Evolutionary conservation across 805 yeast genomes (phyloP), one percentile per base, ranked within the genome.

Genomic region (Ogataea sp.): DNA sequence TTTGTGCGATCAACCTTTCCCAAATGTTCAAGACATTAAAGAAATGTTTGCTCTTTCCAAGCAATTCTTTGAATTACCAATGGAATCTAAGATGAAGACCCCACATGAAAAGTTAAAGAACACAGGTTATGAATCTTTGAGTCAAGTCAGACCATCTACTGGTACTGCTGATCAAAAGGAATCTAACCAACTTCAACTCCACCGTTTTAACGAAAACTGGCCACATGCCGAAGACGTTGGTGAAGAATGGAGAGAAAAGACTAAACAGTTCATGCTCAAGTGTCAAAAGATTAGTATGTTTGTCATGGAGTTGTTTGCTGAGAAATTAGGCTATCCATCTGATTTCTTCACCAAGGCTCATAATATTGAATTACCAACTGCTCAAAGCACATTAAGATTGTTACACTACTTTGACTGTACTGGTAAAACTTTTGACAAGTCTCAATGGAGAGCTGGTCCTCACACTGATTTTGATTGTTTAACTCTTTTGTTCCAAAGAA

Each of bases 401-500:
- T 47, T 61, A 15, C 65, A 61, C 41, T 61, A 61, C 37, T 56
- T 50, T 20, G 60, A 54, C 34, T 44, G 47, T 20, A 48, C 59
- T 3, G 59, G 56, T 18, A 45, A 53, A 36, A 34, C 17, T 3
- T 48, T 46, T 23, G 48, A 41, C 6, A 50, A 45, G 2, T 54
- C 56, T 21, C 34, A 44, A 26, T 61, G 67, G 67, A 47, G 65
- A 40, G 62, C 64, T 6, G 65, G 64, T 8, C 62, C 65, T 2
- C 67, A 61, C 41, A 61, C 65, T 6, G 65, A 61, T 38, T 59
- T 61, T 40, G 65, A 60, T 41, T 55, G 61, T 39, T 32, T 61
- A 32, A 61, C 67, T 2, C 41, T 61, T 16, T 43, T 61, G 30
- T 61, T 60, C 39, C 64, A 61, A 45, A 50, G 61, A 43, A 47